These are phyloP conservation scores for Candida manassasensis DNA, from an alignment of 805 yeast species.

Conservation along the genomic window DNA sequence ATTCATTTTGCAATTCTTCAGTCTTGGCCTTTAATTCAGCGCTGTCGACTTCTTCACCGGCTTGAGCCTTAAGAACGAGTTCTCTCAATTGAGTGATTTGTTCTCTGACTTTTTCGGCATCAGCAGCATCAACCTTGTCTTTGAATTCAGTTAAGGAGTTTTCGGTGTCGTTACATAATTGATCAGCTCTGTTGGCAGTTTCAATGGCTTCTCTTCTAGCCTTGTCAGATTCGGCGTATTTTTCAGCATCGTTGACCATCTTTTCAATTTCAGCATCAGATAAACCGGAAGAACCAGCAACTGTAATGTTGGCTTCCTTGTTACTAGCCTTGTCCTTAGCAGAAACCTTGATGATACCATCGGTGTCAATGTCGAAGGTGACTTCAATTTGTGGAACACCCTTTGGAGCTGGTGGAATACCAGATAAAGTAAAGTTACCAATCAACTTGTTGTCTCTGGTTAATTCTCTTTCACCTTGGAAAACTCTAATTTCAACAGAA, in stretches of 20 bases:
- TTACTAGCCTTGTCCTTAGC: conserved; percentile 91
- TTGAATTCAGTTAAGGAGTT: conserved; percentile 44
- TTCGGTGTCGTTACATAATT: conserved; percentile 55
- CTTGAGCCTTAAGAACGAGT: conserved; percentile 59
- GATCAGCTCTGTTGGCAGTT: conserved; percentile 79
- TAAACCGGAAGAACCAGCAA: conserved; percentile 92
- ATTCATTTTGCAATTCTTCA: conserved; percentile 69
- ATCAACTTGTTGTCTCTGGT: conserved; percentile 96
- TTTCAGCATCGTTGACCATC: conserved; percentile 89
- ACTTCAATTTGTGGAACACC: conserved; percentile 95
- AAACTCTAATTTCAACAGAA: conserved; percentile 93
- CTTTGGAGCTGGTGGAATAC: conserved; percentile 94
- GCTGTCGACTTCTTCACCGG: conserved; percentile 58
- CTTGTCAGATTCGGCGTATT: conserved; percentile 82
- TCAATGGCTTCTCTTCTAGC: conserved; percentile 81
- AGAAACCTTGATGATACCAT: conserved; percentile 93
- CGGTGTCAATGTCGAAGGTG: conserved; percentile 94
- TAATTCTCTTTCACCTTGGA: conserved; percentile 99
- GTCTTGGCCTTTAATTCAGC: conserved; percentile 66
- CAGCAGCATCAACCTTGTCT: conserved; percentile 43
- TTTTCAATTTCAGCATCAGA: conserved; percentile 85
- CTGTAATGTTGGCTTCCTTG: conserved; percentile 93
- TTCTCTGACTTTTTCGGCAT: conserved; percentile 44
- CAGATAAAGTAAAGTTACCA: conserved; percentile 93
- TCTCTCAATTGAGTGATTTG: conserved; percentile 59